These are phyloP conservation scores for Manihot esculenta DNA, from an alignment of 441 rosid species.

Conservation along the genomic window DNA sequence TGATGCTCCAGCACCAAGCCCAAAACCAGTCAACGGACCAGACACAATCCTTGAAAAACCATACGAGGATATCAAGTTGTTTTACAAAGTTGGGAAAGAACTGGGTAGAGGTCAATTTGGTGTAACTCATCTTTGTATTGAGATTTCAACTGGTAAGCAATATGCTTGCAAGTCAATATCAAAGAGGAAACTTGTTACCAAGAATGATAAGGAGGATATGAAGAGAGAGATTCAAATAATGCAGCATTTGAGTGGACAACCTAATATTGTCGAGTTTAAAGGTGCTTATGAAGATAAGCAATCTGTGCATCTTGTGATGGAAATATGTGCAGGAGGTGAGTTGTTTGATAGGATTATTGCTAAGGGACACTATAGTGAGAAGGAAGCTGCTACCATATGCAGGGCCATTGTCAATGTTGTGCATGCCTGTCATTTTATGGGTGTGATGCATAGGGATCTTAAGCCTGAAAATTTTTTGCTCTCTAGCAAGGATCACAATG, in stretches of 20 bases:
- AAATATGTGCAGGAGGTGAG: conserved; percentile 90
- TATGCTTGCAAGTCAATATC: conserved; percentile 88
- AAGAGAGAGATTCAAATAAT: conserved; percentile 74
- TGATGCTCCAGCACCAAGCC: conserved; percentile 28
- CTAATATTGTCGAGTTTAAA: conserved; percentile 79
- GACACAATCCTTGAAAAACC: conserved; percentile 70
- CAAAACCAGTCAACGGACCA: conserved; percentile 27
- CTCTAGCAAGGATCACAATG: conserved; percentile 59
- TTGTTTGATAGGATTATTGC: conserved; percentile 81
- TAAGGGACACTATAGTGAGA: conserved; percentile 74
- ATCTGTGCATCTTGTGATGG: conserved; percentile 86
- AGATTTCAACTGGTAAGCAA: conserved; percentile 57
- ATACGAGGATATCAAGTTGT: conserved; percentile 51
- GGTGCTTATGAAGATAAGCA: conserved; percentile 88
- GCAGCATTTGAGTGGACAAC: conserved; percentile 88
- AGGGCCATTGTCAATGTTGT: conserved; percentile 80
- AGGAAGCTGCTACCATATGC: conserved; percentile 69
- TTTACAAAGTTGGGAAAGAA: conserved; percentile 56
- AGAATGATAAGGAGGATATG: conserved; percentile 72
- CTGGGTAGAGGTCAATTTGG: conserved; percentile 93
- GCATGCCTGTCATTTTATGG: conserved; percentile 84
- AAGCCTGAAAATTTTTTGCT: conserved; percentile 94
- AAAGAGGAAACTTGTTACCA: conserved; percentile 68
- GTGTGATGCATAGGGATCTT: conserved; percentile 85
- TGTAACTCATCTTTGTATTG: conserved; percentile 75